A percentile compares a stretch with the other conserved stretches of the same genome.
These are phyloP conservation scores for Cercophora samala DNA, from an alignment of 495 filamentous ascomycete genomes.

Conservation along the genomic window DNA sequence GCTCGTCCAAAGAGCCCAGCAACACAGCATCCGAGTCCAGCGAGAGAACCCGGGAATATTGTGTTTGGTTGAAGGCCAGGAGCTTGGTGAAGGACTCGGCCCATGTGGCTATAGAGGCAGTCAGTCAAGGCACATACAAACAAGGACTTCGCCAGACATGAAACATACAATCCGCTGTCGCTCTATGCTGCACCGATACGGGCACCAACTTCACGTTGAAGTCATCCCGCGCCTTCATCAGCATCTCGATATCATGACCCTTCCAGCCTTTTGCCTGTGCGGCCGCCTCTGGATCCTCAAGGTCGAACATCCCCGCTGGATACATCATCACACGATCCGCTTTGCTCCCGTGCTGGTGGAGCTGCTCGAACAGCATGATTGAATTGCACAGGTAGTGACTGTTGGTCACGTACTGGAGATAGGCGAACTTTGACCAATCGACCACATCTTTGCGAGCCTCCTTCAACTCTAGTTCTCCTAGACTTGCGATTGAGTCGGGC, in stretches of 20 bases:
- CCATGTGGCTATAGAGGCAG: constrained; percentile 48
- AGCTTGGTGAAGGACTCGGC: constrained; percentile 66
- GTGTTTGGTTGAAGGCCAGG: constrained; percentile 64
- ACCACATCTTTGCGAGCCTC: constrained; percentile 1
- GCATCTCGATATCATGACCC: constrained; percentile 47
- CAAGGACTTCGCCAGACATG: not conserved
- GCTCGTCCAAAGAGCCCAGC: constrained; percentile 64
- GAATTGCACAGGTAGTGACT: constrained; percentile 70
- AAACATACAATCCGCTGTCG: constrained; percentile 40
- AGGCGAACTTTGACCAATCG: constrained; percentile 64
- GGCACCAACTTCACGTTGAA: constrained; percentile 62
- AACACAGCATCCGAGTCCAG: constrained; percentile 68
- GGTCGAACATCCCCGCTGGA: constrained; percentile 32
- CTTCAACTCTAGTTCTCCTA: not conserved
- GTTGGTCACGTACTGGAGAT: constrained; percentile 68
- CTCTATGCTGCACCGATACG: constrained; percentile 53
- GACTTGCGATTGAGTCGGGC: not conserved
- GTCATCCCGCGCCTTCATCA: constrained; percentile 56
- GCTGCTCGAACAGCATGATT: constrained; percentile 67
- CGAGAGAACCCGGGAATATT: constrained; percentile 64
- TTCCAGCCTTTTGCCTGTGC: constrained; percentile 25
- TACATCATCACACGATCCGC: constrained; percentile 68
- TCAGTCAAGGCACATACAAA: constrained; percentile 16
- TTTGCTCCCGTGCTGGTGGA: constrained; percentile 57
- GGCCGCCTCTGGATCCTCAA: constrained; percentile 42